These are phyloP conservation scores for Diplodia sapinea DNA, from an alignment of 2,329 filamentous ascomycete genomes.

Conservation along the genomic window DNA sequence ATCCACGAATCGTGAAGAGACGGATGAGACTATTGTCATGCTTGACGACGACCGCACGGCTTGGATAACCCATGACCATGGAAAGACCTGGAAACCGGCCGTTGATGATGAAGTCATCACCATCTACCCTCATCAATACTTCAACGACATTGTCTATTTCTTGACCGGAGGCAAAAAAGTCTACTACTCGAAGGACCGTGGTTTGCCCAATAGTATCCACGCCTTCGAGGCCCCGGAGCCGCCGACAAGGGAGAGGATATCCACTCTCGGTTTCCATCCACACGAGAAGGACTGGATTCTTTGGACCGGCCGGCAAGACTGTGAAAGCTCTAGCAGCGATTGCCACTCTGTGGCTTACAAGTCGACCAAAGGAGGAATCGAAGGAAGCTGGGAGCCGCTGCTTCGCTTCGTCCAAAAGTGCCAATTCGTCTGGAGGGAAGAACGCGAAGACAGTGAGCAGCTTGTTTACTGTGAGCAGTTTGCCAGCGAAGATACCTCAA, in stretches of 20 bases:
- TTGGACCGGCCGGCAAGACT: conserved; percentile 78
- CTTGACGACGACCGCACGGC: conserved; percentile 65
- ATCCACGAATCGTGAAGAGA: conserved; percentile 57
- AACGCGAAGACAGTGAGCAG: conserved; percentile 50
- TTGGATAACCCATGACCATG: conserved; percentile 81
- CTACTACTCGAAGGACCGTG: conserved; percentile 82
- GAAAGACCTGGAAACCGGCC: conserved; percentile 82
- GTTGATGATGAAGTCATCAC: conserved; percentile 70
- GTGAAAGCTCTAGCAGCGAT: conserved; percentile 58
- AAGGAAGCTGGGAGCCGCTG: conserved; percentile 70
- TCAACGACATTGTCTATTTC: conserved; percentile 87
- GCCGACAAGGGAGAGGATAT: conserved; percentile 56
- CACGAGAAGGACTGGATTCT: conserved; percentile 87
- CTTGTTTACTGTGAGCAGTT: conserved; percentile 70
- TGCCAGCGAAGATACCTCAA: conserved; percentile 66
- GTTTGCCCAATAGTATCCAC: conserved; percentile 66
- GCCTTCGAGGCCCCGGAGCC: conserved; percentile 73
- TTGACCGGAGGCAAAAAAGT: conserved; percentile 72
- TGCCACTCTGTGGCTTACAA: conserved; percentile 79
- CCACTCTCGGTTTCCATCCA: conserved; percentile 80
- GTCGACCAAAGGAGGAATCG: conserved; percentile 75
- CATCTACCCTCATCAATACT: conserved; percentile 79
- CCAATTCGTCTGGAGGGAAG: conserved; percentile 78
- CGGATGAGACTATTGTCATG: conserved; percentile 76
- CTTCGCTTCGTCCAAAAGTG: conserved; percentile 78